Base-by-base conservation (phyloP, 805 yeast species). In the Kregervanrija pseudodelftensis region DNA sequence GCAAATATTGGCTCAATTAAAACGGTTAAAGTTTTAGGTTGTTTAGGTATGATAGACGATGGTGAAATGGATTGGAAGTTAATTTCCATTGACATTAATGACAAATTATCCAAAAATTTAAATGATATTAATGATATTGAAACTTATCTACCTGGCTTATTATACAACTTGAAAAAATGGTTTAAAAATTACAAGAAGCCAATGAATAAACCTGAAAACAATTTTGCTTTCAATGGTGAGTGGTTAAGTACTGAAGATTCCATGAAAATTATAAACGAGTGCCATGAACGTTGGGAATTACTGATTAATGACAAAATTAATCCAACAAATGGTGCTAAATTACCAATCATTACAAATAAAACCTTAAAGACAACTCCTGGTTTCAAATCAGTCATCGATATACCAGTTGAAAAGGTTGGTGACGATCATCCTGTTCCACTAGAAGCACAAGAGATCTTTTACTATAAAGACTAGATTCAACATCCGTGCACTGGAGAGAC, bases 51-150 rank as follows among this genome's bases (percentile, higher is more conserved):
- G 56, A 79, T 85, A 48, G 95, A 85, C 57, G 97, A 90, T 66
- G 97, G 96, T 54, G 99, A 93, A 69, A 76, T 95, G 47, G 99
- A 91, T 69, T 91, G 98, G 98, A 87, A 87, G 66, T 72, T 87
- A 31, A 76, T 87, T 47, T 87, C 75, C 14, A 82, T 87, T 45
- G 82, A 82, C 57, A 67, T 71, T 30, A 67, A 73, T 43, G 95
- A 86, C 61, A 82, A 85, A 39, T 59, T 82, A 58, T 81, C 87
- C 17, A 47, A 69, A 5, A 68, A 76, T 51, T 61, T 87, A 46
- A 69, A 80, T 56, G 80, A 75, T 59, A 72, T 87, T 39, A 69
- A 70, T 48, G 95, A 86, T 64, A 86, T 87, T 30, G 79, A 80
- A 48, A 62, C 63, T 22, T 68, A 73, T 50, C 73, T 83, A 68